Base-by-base conservation (phyloP, 2,329 filamentous ascomycete species). In the Tolypocladium cylindrosporum region DNA sequence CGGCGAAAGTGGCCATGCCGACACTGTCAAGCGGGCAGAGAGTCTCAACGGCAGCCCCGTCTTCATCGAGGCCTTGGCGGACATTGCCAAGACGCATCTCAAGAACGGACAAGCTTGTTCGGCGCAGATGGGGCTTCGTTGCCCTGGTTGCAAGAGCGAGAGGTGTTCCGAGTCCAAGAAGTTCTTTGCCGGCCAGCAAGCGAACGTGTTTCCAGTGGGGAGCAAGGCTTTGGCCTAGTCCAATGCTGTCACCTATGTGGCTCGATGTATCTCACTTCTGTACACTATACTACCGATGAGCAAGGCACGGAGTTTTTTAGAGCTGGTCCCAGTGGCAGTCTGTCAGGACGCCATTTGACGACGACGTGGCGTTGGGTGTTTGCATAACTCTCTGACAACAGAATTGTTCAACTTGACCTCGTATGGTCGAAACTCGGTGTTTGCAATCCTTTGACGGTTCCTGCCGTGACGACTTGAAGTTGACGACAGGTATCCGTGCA, bases 101-200 rank as follows among this genome's bases (percentile, higher is more conserved):
- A 77, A 85, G 55, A 86, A 83, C 61, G 88, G 88, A 6, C 65
- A 77, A 11, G 69, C 77, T 11, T 93, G 89, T 71, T 95, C 90
- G 37, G 77, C 78, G 58, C 94, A 97, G 75, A 91, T 99, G 90
- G 85, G 85, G 10, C 75, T 99, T 64, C 85, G 94, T 65, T 99
- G 94, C 75, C 94, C 95, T 2, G 92, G 90, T 7, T 99, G 94
- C 76, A 92, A 85, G 74, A 97, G 89, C 69, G 90, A 95, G 67
- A 83, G 87, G 66, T 99, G 94, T 73, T 73, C 87, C 57, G 91
- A 92, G 73, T 87, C 86, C 56, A 89, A 88, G 73, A 83, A 81
- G 65, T 87, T 87, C 70, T 88, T 87, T 68, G 79, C 79, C 8
- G 68, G 68, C 54, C 72, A 75, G 61, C 69, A 74, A 59, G 65